phyloP scores from a whole-genome alignment of 331 rosid species.

The Saraca asoca region DNA sequence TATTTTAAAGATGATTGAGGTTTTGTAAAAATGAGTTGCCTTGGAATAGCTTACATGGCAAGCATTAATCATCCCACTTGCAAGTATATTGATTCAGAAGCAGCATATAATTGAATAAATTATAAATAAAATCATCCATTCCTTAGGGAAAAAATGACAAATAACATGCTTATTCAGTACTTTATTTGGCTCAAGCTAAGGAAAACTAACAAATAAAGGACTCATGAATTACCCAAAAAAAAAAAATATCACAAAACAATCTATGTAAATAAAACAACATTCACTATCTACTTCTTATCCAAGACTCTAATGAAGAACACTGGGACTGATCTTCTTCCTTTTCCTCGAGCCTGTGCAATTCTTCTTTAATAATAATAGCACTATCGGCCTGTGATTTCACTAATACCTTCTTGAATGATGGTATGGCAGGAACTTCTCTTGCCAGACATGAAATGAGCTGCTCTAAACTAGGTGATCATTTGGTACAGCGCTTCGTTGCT shows the following conservation, averaged over 20 bases:
- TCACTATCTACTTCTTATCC: slow-evolving; percentile 37
- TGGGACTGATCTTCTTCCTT: slow-evolving; percentile 46
- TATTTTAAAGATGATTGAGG: not conserved
- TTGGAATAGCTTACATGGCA: slow-evolving; percentile 7
- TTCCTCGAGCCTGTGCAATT: slow-evolving; percentile 40
- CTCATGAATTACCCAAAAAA: slow-evolving; percentile 32
- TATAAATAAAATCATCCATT: slow-evolving; percentile 39
- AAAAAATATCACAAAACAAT: slow-evolving; percentile 51
- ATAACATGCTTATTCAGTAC: slow-evolving; percentile 37
- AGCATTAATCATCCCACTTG: slow-evolving; percentile 11
- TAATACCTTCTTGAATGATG: slow-evolving; percentile 27
- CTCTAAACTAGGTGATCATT: slow-evolving; percentile 36
- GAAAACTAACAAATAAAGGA: slow-evolving; percentile 36
- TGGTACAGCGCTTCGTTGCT: slow-evolving; percentile 38
- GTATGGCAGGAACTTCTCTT: slow-evolving; percentile 42
- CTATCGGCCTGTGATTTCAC: slow-evolving; percentile 19
- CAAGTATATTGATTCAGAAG: slow-evolving; percentile 1
- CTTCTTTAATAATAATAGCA: slow-evolving; percentile 20
- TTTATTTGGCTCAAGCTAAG: slow-evolving; percentile 52
- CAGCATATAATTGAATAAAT: slow-evolving; percentile 31
- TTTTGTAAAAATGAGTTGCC: slow-evolving; percentile 5
- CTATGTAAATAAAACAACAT: slow-evolving; percentile 40
- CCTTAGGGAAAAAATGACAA: slow-evolving; percentile 18
- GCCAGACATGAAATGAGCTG: slow-evolving; percentile 34
- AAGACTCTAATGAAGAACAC: slow-evolving; percentile 33